A percentile compares a stretch with the other conserved stretches of the same genome.
These are phyloP conservation scores for Sarocladium kiliense DNA, from an alignment of 2,329 filamentous ascomycete genomes.

Conservation along the genomic window DNA sequence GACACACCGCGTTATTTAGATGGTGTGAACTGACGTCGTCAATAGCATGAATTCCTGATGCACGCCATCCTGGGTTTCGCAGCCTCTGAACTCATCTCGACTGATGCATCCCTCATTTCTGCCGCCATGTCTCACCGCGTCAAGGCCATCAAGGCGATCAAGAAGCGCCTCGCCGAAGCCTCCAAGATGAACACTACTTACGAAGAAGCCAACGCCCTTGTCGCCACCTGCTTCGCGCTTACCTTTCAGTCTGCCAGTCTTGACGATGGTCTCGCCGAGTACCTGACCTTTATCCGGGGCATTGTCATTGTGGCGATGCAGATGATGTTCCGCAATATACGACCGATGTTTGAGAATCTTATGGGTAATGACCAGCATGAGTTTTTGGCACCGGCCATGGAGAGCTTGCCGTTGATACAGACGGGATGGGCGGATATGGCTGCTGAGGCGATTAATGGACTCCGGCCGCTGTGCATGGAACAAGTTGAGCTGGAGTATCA, in stretches of 20 bases:
- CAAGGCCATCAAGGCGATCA: conserved; percentile 59
- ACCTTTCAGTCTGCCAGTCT: conserved; percentile 54
- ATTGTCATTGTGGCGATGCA: conserved; percentile 50
- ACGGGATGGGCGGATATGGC: conserved; percentile 42
- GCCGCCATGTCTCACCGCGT: conserved; percentile 60
- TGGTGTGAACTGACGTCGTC: conserved; percentile 13
- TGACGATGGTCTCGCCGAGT: conserved; percentile 54
- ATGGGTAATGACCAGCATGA: conserved; percentile 34
- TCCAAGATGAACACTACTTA: conserved; percentile 34
- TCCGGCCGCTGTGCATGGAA: conserved; percentile 38
- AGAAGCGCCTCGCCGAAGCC: conserved; percentile 43
- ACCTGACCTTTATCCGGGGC: conserved; percentile 55
- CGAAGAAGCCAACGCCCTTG: conserved; percentile 53
- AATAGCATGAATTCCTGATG: conserved; percentile 61
- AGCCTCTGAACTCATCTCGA: conserved; percentile 57
- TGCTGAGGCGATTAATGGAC: conserved; percentile 32
- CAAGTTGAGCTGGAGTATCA: conserved; percentile 42
- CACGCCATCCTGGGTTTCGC: conserved; percentile 65
- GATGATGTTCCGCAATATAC: conserved; percentile 44
- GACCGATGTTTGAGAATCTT: conserved; percentile 45
- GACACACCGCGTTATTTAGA: no score
- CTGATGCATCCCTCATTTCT: conserved; percentile 45
- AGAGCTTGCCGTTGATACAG: conserved; percentile 38
- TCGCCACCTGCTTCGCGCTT: conserved; percentile 55
- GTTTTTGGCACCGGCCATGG: conserved; percentile 39